Evolutionary conservation across 345 rosid genomes (phyloP).

Genomic region (Brassica napus): DNA sequence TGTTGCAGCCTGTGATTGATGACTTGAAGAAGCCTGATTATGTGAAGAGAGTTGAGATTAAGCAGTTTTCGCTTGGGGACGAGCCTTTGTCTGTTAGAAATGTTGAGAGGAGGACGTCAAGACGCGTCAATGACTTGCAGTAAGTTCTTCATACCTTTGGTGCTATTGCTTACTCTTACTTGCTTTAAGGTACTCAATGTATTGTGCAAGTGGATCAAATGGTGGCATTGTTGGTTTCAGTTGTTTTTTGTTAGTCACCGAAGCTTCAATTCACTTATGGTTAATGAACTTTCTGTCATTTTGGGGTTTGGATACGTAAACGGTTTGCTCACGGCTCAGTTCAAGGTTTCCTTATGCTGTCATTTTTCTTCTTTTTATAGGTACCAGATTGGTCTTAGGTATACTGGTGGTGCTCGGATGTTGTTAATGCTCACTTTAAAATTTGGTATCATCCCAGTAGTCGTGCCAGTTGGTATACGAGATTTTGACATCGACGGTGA

Average conservation of each 20-base stretch:
- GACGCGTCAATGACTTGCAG: slow-evolving; percentile 93
- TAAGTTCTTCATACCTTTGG: slow-evolving; percentile 48
- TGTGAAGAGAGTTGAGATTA: slow-evolving; percentile 88
- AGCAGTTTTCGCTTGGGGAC: slow-evolving; percentile 91
- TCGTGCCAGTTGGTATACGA: slow-evolving; percentile 87
- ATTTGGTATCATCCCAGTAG: slow-evolving; percentile 78
- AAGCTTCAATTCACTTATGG: slow-evolving; percentile 1
- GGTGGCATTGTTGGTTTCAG: neutral
- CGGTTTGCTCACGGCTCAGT: neutral
- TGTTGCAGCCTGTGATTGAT: slow-evolving; percentile 97
- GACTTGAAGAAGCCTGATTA: slow-evolving; percentile 89
- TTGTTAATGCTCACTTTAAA: slow-evolving; percentile 83
- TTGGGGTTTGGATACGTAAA: slow-evolving; percentile 3
- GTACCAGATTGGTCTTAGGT: slow-evolving; percentile 96
- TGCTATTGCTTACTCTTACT: neutral
- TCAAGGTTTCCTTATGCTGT: slow-evolving; percentile 30
- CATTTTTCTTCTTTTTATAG: slow-evolving; percentile 42
- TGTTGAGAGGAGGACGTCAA: slow-evolving; percentile 93
- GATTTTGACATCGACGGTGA: slow-evolving; percentile 98
- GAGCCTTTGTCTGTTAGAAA: slow-evolving; percentile 94
- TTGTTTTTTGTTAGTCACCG: neutral
- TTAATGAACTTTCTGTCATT: neutral
- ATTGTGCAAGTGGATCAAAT: neutral
- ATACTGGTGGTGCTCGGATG: slow-evolving; percentile 97
- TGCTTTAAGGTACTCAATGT: neutral